These are phyloP conservation scores for Diaporthe nobilis DNA, from an alignment of 2,329 filamentous ascomycete species.

Conservation along the genomic window DNA sequence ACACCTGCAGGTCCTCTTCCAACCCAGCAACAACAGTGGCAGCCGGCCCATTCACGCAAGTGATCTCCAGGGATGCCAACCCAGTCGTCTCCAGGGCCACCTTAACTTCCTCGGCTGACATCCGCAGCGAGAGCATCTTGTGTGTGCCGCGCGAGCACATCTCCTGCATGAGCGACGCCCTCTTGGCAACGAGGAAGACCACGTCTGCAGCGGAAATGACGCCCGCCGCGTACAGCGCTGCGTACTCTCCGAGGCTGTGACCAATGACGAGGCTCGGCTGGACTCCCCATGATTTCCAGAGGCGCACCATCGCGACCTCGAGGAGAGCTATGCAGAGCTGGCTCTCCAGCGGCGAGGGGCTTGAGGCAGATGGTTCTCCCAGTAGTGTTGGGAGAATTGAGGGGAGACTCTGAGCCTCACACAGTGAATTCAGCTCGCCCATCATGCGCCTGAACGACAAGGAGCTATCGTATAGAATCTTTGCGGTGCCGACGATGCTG, in stretches of 20 bases:
- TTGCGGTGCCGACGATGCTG: conserved; percentile 65
- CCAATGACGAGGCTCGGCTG: conserved; percentile 62
- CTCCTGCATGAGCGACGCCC: conserved; percentile 75
- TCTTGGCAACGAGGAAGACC: conserved; percentile 77
- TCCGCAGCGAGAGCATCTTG: conserved; percentile 66
- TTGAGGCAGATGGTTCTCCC: conserved; percentile 54
- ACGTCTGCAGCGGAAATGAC: conserved; percentile 80
- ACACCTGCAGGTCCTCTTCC: conserved; percentile 54
- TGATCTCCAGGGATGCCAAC: conserved; percentile 64
- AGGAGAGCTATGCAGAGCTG: conserved; percentile 68
- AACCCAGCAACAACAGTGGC: conserved; percentile 78
- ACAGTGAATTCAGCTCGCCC: conserved; percentile 66
- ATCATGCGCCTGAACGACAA: conserved; percentile 58
- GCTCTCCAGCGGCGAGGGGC: conserved; percentile 62
- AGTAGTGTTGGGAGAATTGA: conserved; percentile 67
- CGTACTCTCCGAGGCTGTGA: conserved; percentile 77
- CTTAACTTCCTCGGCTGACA: conserved; percentile 46
- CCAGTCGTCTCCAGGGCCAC: conserved; percentile 47
- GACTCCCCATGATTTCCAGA: conserved; percentile 70
- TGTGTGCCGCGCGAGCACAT: conserved; percentile 77
- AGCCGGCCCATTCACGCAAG: conserved; percentile 82
- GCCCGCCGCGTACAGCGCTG: conserved; percentile 77
- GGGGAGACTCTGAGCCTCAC: conserved; percentile 64
- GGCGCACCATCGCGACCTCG: conserved; percentile 68
- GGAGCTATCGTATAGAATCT: conserved; percentile 54